Evolutionary conservation across 352 stramenopile genomes (phyloP).

Genomic region (Phytophthora hybrid): DNA sequence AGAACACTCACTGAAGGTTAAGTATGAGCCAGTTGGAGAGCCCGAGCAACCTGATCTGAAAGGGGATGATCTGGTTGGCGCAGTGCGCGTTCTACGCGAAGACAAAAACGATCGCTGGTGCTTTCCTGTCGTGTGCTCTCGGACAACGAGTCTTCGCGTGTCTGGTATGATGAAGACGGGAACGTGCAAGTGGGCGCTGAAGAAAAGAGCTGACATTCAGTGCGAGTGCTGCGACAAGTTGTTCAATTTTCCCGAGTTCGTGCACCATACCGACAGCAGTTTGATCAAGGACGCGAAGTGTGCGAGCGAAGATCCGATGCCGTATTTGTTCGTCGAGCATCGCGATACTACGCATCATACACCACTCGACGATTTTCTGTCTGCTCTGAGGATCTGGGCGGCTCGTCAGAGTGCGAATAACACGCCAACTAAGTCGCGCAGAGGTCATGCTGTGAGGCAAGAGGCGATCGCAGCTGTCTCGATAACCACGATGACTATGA

Average conservation of each 20-base stretch:
- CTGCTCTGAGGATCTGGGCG: constrained; percentile 21
- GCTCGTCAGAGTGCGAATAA: constrained; percentile 18
- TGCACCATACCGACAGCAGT: constrained; percentile 33
- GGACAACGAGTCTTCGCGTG: constrained; percentile 24
- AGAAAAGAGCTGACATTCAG: constrained; percentile 19
- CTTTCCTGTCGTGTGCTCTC: constrained; percentile 38
- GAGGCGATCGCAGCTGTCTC: constrained; percentile 1
- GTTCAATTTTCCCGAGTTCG: constrained; percentile 22
- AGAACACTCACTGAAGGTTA: constrained; percentile 2
- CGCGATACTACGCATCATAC: constrained; percentile 23
- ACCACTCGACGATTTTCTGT: constrained; percentile 21
- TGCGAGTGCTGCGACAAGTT: constrained; percentile 33
- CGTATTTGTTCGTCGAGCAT: constrained; percentile 42
- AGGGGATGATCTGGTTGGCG: constrained; percentile 31
- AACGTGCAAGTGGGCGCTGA: constrained; percentile 27
- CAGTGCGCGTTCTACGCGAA: constrained; percentile 27
- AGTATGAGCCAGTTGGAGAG: constrained; percentile 13
- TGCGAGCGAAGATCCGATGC: constrained; percentile 25
- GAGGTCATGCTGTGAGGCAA: constrained; percentile 10
- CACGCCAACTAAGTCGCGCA: constrained; percentile 14
- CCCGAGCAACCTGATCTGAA: constrained; percentile 18
- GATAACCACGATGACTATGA: not conserved
- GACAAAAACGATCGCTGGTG: constrained; percentile 21
- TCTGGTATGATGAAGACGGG: constrained; percentile 34
- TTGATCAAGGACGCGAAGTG: constrained; percentile 33